phyloP scores from a whole-genome alignment of 805 yeast species.

The Saturnispora besseyi region DNA sequence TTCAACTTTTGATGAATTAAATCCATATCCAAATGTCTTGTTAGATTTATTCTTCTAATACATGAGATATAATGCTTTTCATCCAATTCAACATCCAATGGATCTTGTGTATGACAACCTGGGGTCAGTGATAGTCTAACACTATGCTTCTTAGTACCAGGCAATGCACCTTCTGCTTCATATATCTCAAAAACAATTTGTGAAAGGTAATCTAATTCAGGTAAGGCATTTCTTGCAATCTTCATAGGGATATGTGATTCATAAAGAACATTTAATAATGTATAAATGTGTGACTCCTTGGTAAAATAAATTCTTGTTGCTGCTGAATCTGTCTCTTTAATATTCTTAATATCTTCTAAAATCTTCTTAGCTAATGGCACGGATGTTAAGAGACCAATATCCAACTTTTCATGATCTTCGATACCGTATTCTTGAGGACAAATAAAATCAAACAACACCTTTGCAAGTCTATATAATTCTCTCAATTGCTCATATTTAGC shows the following conservation, averaged over 20 bases:
- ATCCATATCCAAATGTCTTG: constrained; percentile 90
- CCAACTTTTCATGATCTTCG: constrained; percentile 88
- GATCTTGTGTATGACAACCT: constrained; percentile 97
- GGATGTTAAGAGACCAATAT: constrained; percentile 89
- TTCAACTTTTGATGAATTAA: constrained; percentile 73
- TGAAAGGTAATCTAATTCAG: constrained; percentile 91
- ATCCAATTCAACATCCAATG: constrained; percentile 92
- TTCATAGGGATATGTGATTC: constrained; percentile 94
- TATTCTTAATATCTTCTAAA: constrained; percentile 65
- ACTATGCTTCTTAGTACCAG: constrained; percentile 74
- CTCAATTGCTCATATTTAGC: constrained; percentile 71
- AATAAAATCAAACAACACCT: constrained; percentile 90
- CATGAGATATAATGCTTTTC: constrained; percentile 95
- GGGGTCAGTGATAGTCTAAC: constrained; percentile 89
- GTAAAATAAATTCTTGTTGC: constrained; percentile 88
- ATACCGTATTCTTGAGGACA: constrained; percentile 99
- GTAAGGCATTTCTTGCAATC: constrained; percentile 88
- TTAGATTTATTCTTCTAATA: constrained; percentile 81
- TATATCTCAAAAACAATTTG: constrained; percentile 91
- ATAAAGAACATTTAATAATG: constrained; percentile 80
- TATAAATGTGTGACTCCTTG: constrained; percentile 94
- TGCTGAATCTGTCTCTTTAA: constrained; percentile 71
- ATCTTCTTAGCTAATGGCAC: constrained; percentile 89
- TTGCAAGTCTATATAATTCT: constrained; percentile 82
- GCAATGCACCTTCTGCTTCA: constrained; percentile 57